Percentiles rank a stretch among this genome's conserved stretches.
Evolutionary conservation across 2,329 filamentous ascomycete species (phyloP).

Genomic region (Fusarium ambrosium): DNA sequence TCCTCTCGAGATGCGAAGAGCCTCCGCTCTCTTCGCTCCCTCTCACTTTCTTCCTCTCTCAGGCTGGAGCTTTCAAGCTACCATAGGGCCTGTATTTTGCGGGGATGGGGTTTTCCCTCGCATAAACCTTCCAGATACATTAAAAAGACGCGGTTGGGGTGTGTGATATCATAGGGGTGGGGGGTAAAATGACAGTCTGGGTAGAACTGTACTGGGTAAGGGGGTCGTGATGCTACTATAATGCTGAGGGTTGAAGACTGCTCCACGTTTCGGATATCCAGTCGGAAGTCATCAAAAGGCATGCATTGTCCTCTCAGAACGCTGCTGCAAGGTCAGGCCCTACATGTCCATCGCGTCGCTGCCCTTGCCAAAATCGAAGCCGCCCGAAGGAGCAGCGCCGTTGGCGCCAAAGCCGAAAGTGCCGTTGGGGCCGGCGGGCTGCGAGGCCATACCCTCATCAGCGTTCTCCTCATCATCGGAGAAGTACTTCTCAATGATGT

Average conservation of each 20-base stretch:
- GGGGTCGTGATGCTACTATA: slow-evolving; percentile 45
- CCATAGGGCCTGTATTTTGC: slow-evolving; percentile 64
- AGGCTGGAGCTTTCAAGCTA: slow-evolving; percentile 77
- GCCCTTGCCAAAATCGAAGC: slow-evolving; percentile 92
- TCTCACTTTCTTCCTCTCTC: slow-evolving; percentile 49
- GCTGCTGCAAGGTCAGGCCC: slow-evolving; percentile 33
- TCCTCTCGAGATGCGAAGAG: slow-evolving; percentile 34
- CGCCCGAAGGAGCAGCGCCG: slow-evolving; percentile 74
- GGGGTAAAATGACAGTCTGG: slow-evolving; percentile 43
- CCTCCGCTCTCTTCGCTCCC: slow-evolving; percentile 42
- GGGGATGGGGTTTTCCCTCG: slow-evolving; percentile 45
- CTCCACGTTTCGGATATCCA: slow-evolving; percentile 33
- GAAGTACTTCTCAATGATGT: slow-evolving; percentile 99
- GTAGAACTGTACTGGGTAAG: slow-evolving; percentile 41
- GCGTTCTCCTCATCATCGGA: slow-evolving; percentile 97
- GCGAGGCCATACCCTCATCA: slow-evolving; percentile 78
- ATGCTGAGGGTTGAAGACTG: slow-evolving; percentile 36
- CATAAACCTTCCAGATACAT: slow-evolving; percentile 56
- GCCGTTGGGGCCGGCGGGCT: slow-evolving; percentile 76
- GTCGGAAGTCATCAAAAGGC: slow-evolving; percentile 18
- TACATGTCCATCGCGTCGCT: slow-evolving; percentile 77
- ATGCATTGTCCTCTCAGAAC: slow-evolving; percentile 15
- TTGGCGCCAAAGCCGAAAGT: slow-evolving; percentile 85
- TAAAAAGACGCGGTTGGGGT: slow-evolving; percentile 51
- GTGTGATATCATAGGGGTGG: slow-evolving; percentile 50